Conservation (phyloP, 129 eudicot species). For the Flaveria linearis region DNA sequence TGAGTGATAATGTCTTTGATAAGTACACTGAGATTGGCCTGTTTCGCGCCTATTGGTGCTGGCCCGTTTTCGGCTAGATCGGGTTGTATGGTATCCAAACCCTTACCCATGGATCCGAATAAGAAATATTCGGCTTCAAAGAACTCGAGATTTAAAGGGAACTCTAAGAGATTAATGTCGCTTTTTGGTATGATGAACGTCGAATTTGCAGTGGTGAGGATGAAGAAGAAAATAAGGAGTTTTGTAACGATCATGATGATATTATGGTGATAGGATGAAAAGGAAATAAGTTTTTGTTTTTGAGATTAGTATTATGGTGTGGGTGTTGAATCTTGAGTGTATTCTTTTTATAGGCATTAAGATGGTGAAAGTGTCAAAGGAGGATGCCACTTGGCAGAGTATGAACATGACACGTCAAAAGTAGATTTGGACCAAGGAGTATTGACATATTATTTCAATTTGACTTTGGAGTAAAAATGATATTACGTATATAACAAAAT, state of each 20-base stretch:
- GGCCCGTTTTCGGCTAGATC: slow-evolving; percentile 64
- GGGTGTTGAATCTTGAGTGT: slow-evolving; percentile 10
- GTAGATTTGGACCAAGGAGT: neutral
- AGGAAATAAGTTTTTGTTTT: no score
- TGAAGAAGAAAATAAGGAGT: slow-evolving; percentile 2
- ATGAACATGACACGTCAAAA: slow-evolving; percentile 12
- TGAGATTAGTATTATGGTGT: neutral
- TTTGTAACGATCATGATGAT: neutral
- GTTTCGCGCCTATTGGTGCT: slow-evolving; percentile 53
- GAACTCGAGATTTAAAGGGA: slow-evolving; percentile 73
- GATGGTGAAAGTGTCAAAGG: neutral
- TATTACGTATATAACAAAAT: no score
- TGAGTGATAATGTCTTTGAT: slow-evolving; percentile 56
- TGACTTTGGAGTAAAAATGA: no score
- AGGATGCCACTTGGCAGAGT: slow-evolving; percentile 18
- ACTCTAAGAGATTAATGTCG: slow-evolving; percentile 25
- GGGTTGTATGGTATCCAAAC: slow-evolving; percentile 58
- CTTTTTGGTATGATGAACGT: neutral
- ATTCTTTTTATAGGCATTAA: slow-evolving; percentile 21
- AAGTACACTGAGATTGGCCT: slow-evolving; percentile 54
- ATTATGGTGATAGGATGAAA: no score
- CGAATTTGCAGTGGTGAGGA: slow-evolving; percentile 7
- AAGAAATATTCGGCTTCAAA: slow-evolving; percentile 82
- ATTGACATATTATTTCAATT: no score
- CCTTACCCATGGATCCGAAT: slow-evolving; percentile 72